Conservation (phyloP, 352 stramenopile species). For the Globisporangium recalcitrans region DNA sequence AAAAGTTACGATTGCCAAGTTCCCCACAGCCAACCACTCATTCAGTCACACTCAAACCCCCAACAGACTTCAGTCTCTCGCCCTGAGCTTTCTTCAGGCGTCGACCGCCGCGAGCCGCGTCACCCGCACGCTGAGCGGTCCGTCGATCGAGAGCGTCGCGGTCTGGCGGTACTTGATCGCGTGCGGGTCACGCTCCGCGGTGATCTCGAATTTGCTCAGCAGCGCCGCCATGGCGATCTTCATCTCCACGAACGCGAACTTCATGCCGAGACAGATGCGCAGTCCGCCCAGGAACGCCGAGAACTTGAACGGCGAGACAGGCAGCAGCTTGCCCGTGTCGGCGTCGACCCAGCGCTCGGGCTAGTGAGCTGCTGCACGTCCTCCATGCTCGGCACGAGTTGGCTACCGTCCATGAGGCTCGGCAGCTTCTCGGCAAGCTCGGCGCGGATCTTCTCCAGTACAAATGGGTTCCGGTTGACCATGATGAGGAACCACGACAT, state of each 20-base stretch:
- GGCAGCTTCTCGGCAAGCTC: too few species aligned
- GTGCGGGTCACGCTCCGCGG: constrained; percentile 26
- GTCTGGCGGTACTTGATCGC: constrained; percentile 37
- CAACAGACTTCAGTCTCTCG: too few species aligned
- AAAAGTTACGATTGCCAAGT: too few species aligned
- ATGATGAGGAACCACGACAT: constrained; percentile 77
- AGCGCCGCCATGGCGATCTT: constrained; percentile 56
- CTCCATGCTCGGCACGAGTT: constrained; percentile 7
- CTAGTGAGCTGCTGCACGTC: constrained; percentile 46
- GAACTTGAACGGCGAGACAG: constrained; percentile 61
- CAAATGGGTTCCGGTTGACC: constrained; percentile 29
- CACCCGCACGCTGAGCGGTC: constrained; percentile 15
- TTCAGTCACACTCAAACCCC: too few species aligned
- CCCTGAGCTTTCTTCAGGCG: too few species aligned
- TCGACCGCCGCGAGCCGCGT: background rate
- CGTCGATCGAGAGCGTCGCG: constrained; percentile 43
- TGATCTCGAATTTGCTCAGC: constrained; percentile 46
- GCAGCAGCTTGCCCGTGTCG: constrained; percentile 29
- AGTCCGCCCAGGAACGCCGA: constrained; percentile 57
- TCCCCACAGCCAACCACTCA: too few species aligned
- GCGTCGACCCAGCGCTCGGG: constrained; percentile 65
- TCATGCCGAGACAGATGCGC: constrained; percentile 64
- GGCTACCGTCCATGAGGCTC: too few species aligned
- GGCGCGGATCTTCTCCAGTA: too few species aligned
- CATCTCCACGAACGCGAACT: constrained; percentile 56